Conservation (phyloP, 768 basidiomycete genomes). For the Solioccasus polychromus region DNA sequence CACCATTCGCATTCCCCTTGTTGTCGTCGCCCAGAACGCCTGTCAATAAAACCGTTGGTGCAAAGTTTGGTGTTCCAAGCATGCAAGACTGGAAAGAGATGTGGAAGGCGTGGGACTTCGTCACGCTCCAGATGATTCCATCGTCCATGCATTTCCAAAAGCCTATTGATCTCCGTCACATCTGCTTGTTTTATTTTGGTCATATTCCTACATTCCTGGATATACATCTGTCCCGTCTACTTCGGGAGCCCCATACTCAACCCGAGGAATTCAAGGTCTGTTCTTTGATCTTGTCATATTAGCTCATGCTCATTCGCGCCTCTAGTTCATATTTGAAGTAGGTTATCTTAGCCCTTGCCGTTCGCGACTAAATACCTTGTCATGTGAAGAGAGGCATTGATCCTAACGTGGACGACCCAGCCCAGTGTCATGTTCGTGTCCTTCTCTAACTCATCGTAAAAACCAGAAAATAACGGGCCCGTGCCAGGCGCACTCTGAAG, state of each 20-base stretch:
- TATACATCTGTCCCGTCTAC: constrained; percentile 76
- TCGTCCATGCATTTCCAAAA: constrained; percentile 81
- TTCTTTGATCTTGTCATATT: constrained; percentile 5
- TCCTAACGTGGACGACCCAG: constrained; percentile 89
- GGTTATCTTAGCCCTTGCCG: constrained; percentile 4
- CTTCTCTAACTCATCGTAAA: background rate
- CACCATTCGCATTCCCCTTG: constrained; percentile 73
- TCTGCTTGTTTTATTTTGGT: constrained; percentile 95
- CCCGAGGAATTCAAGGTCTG: constrained; percentile 76
- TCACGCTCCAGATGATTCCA: constrained; percentile 85
- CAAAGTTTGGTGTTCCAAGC: constrained; percentile 63
- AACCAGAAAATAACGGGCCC: constrained; percentile 1
- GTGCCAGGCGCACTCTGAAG: constrained; percentile 79
- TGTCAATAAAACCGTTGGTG: constrained; percentile 17
- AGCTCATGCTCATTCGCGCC: constrained; percentile 3
- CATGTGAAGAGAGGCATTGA: constrained; percentile 83
- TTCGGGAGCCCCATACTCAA: constrained; percentile 78
- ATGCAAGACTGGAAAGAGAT: constrained; percentile 76
- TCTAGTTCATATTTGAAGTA: constrained; percentile 75
- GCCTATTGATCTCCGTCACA: constrained; percentile 92
- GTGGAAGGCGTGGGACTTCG: constrained; percentile 88
- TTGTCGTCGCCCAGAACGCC: constrained; percentile 39
- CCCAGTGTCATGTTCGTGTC: constrained; percentile 71
- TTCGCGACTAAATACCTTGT: constrained; percentile 4
- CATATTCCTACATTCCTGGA: constrained; percentile 94